These are phyloP conservation scores for Rutstroemia sp. DNA, from an alignment of 2,329 filamentous ascomycete genomes.

Conservation along the genomic window DNA sequence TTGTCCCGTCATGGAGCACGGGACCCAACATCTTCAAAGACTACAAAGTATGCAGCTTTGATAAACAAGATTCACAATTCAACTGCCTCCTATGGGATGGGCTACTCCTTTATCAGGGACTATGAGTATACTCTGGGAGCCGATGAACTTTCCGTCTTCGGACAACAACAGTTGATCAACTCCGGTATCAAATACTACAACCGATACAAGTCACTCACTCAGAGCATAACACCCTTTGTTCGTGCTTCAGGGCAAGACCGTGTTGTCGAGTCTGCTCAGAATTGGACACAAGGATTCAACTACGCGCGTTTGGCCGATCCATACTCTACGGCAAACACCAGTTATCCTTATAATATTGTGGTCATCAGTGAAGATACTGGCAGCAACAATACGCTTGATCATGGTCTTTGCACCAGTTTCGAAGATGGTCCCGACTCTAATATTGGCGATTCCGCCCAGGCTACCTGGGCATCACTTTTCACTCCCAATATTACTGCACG, in stretches of 20 bases:
- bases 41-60: constrained; percentile 52
- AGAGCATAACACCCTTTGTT: constrained; percentile 56
- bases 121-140: constrained; percentile 66
- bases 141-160: constrained; percentile 62
- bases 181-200: constrained; percentile 70
- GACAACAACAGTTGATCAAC: constrained; percentile 62
- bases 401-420: constrained; percentile 64
- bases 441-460: constrained; percentile 44
- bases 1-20: constrained; percentile 81
- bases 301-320: constrained; percentile 34
- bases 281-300: constrained; percentile 72
- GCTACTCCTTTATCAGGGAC: constrained; percentile 62
- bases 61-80: constrained; percentile 57
- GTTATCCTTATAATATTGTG: constrained; percentile 49
- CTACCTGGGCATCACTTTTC: constrained; percentile 55
- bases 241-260: constrained; percentile 63
- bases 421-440: constrained; percentile 48
- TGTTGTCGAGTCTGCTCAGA: constrained; percentile 66
- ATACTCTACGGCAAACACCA: constrained; percentile 30
- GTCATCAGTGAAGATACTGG: constrained; percentile 59
- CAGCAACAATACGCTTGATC: constrained; percentile 76
- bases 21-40: constrained; percentile 67
- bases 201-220: constrained; percentile 60
- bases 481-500: constrained; percentile 59
- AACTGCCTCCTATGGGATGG: constrained; percentile 48